Evolutionary conservation across 2,329 filamentous ascomycete species (phyloP), one percentile per base, ranked within the genome.

Genomic region (Verticillium isaacii): DNA sequence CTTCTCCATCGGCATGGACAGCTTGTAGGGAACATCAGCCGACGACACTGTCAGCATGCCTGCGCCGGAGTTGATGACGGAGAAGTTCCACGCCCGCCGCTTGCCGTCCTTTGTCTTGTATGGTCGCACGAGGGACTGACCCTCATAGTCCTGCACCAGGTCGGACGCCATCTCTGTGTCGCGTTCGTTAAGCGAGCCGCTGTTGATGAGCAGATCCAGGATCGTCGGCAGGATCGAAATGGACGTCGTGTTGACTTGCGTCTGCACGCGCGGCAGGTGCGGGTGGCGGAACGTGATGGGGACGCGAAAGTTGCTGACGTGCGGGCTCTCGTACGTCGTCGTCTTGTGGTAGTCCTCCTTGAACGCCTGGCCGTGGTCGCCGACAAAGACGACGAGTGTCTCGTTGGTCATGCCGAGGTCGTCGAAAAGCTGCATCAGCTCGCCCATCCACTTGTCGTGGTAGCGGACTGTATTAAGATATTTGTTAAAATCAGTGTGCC

Each of bases 21-120:
- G 59, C 56, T 64, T 55, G 62, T 64, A 68, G 7, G 60, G 56
- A 56, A 55, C 23, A 58, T 59, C 63, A 39, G 58, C 67, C 34
- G 56, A 65, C 25, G 67, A 66, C 23, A 68, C 63, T 12, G 62
- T 64, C 36, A 69, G 56, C 57, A 68, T 66, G 17, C 63, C 62
- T 23, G 61, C 64, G 41, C 67, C 67, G 32, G 65, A 61, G 63
- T 69, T 69, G 65, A 90, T 69, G 83, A 86, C 29, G 82, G 85
- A 61, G 83, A 85, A 62, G 73, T 88, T 57, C 85, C 85, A 8
- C 73, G 58, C 58, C 9, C 58, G 58, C 11, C 58, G 58, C 14
- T 45, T 45, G 58, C 50, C 32, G 29, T 59, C 41, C 25, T 32
- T 19, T 45, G 41, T 23, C 17, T 54, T 52, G 52, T 74, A 69